Evolutionary conservation across 2,329 filamentous ascomycete species (phyloP).

Genomic region (Colletotrichum scovillei): DNA sequence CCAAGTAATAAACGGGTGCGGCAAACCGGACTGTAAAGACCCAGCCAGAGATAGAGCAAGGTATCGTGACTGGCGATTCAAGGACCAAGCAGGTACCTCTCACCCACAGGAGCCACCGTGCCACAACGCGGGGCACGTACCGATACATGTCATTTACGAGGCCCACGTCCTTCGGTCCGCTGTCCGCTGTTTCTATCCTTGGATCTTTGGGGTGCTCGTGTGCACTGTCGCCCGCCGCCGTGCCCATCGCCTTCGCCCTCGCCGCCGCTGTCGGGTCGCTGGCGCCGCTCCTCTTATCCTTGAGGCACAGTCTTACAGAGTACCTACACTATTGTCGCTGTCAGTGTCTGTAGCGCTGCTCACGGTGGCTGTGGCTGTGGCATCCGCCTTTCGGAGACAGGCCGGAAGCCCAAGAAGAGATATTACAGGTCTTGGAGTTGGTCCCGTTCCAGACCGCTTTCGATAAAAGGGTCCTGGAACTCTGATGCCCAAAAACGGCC

Average conservation of each 20-base stretch:
- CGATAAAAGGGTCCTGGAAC: conserved; percentile 11
- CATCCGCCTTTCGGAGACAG: not conserved
- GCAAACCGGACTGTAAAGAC: not conserved
- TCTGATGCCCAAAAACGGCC: conserved; percentile 21
- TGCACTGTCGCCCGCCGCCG: conserved; percentile 7
- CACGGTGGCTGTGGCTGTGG: conserved; percentile 24
- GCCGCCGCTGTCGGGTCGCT: not conserved
- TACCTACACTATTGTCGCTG: not conserved
- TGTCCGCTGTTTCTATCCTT: conserved; percentile 33
- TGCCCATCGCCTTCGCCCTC: conserved; percentile 9
- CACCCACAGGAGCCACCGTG: conserved; percentile 6
- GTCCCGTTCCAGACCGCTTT: conserved; percentile 25
- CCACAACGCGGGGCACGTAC: conserved; percentile 29
- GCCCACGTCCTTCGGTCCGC: not conserved
- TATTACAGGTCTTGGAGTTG: not conserved
- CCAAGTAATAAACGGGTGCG: not conserved
- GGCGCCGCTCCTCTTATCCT: no score
- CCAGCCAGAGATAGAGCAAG: not conserved
- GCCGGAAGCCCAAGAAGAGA: not conserved
- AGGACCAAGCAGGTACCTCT: not conserved
- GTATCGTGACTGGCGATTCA: not conserved
- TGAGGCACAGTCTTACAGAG: no score
- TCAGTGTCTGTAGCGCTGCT: not conserved
- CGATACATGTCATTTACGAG: conserved; percentile 3
- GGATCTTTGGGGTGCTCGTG: conserved; percentile 18